A percentile compares a stretch with the other conserved stretches of the same genome.
Evolutionary conservation across 257 asterid genomes (phyloP).

Genomic region (Jasminum sambac): DNA sequence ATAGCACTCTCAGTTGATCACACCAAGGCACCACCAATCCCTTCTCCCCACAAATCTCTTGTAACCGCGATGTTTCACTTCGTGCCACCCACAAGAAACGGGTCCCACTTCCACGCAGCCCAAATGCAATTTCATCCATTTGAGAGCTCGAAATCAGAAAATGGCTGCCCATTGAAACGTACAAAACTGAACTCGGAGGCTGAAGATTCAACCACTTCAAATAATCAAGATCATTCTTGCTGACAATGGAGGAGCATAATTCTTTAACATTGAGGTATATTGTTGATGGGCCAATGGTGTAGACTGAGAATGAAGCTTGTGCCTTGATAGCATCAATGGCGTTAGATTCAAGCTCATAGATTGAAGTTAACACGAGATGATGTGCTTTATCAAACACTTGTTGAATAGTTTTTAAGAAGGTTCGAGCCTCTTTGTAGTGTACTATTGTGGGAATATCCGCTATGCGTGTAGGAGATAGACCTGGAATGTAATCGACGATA

Average conservation of each 20-base stretch:
- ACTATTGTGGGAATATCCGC: constrained; percentile 39
- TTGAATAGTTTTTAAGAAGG: not conserved
- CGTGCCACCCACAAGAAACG: constrained; percentile 59
- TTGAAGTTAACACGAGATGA: constrained; percentile 42
- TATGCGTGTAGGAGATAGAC: constrained; percentile 41
- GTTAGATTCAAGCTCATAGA: constrained; percentile 47
- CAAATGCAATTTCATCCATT: constrained; percentile 47
- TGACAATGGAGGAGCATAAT: not conserved
- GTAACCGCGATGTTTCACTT: constrained; percentile 21
- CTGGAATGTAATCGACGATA: constrained; percentile 49
- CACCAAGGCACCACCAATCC: constrained; percentile 72
- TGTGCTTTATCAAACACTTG: constrained; percentile 28
- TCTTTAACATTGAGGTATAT: constrained; percentile 20
- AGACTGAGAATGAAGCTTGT: constrained; percentile 30
- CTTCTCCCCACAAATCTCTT: constrained; percentile 18
- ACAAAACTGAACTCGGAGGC: constrained; percentile 49
- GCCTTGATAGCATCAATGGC: constrained; percentile 37
- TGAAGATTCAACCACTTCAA: constrained; percentile 54
- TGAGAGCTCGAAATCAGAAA: constrained; percentile 43
- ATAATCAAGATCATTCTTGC: constrained; percentile 1
- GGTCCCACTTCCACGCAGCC: constrained; percentile 42
- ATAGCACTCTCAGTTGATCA: constrained; percentile 53
- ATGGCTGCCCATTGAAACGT: constrained; percentile 63
- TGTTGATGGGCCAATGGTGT: constrained; percentile 47
- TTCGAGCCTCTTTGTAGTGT: not conserved